Base-by-base conservation (phyloP, 176 grass and related monocot species). In the Olyra latifolia region DNA sequence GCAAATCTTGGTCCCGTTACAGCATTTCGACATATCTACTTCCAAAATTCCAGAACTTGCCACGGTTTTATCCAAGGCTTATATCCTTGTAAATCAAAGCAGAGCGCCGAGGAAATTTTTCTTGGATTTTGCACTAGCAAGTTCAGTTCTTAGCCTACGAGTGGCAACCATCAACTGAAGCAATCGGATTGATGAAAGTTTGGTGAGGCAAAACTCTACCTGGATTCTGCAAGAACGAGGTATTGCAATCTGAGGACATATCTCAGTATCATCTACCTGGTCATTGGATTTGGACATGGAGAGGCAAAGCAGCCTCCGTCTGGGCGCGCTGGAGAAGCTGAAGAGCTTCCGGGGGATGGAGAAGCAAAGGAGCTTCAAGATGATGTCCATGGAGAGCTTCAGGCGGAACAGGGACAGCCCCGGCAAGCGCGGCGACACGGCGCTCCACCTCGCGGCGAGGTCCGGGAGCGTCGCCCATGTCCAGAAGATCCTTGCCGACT, bases 361-460 rank as follows among this genome's bases (percentile, higher is more conserved):
- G 83, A 89, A 89, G 70, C 90, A 92, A 71, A 81, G 69, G 72
- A 92, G 90, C 79, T 86, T 52, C 79, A 71, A 80, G 44, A 55
- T 89, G 19, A 80, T 85, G 84, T 77, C 91, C 62, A 77, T 89
- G 88, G 93, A 97, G 42, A 93, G 72, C 69, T 93, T 93, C 46
- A 30, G 73, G 82, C 90, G 83, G 80, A 83, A 41, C 82, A 90
- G 82, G 88, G 87, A 98, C 30, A 92, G 91, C 65, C 89, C 89
- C 0, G 92, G 95, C 3, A 98, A 98, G 77, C 80, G 88, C 54
- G 95, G 95, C 7, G 92, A 98, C 73, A 90, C 83, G 38, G 32
- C 61, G 64, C 87, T 98, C 22, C 95, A 98, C 80, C 76, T 94
- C 20, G 95, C 89, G 55, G 91, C 92, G 32, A 89, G 95, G 64